phyloP scores from a whole-genome alignment of 2,329 filamentous ascomycete genomes.

The Hypocreales sp. region DNA sequence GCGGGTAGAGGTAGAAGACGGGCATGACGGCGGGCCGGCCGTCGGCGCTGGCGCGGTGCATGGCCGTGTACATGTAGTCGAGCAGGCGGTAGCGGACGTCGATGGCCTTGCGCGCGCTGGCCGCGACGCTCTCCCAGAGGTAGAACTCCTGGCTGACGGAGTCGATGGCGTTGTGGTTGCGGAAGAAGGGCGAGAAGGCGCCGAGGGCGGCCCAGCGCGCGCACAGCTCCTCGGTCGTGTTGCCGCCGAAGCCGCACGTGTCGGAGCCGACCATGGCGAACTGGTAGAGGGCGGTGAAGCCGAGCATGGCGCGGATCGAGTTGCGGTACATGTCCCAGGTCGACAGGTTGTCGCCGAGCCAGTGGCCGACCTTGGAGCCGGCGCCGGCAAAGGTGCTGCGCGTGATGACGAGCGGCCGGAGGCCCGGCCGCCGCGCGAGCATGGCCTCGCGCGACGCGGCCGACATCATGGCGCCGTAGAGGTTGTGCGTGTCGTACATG shows the following conservation, averaged over 20 bases:
- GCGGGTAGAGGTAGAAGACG: conserved; percentile 55
- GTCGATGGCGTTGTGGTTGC: conserved; percentile 45
- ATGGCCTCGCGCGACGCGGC: conserved; percentile 65
- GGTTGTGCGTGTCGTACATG: conserved; percentile 75
- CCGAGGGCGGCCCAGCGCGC: conserved; percentile 54
- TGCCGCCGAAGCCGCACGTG: conserved; percentile 58
- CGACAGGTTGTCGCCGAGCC: conserved; percentile 63
- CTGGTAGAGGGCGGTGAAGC: conserved; percentile 54
- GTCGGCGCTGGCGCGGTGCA: conserved; percentile 40
- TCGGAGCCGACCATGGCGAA: conserved; percentile 57
- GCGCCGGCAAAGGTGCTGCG: conserved; percentile 68
- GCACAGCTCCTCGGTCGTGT: conserved; percentile 48
- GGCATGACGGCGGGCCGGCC: conserved; percentile 55
- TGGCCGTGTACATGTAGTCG: conserved; percentile 67
- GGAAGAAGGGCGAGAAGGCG: conserved; percentile 58
- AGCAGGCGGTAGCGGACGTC: conserved; percentile 60
- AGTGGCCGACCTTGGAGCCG: conserved; percentile 65
- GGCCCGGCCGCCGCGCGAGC: conserved; percentile 43
- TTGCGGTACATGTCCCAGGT: conserved; percentile 61
- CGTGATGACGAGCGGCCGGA: conserved; percentile 72
- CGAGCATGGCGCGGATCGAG: conserved; percentile 63
- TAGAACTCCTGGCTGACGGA: conserved; percentile 50
- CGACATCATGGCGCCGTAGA: conserved; percentile 61
- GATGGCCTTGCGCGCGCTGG: conserved; percentile 53
- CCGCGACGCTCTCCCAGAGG: conserved; percentile 45